Evolutionary conservation across 768 basidiomycete species (phyloP).

Genomic region (Hemileccinum impolitum): DNA sequence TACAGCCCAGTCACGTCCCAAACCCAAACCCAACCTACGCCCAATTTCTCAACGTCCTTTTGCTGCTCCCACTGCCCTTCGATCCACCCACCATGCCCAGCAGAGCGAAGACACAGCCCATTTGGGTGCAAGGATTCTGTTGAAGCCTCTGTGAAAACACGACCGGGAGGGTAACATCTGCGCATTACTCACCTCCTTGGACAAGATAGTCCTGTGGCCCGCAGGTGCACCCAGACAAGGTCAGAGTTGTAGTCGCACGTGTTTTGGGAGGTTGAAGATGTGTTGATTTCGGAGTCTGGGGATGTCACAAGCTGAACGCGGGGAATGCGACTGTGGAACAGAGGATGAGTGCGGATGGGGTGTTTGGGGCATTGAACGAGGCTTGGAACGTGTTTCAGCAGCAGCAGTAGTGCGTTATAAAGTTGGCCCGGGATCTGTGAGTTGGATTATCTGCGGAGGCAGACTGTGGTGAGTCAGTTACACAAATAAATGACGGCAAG

Average conservation of each 20-base stretch:
- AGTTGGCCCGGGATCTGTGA: too few relatives aligned
- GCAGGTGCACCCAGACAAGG: constrained; percentile 97
- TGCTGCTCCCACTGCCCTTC: constrained; percentile 51
- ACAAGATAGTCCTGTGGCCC: constrained; percentile 82
- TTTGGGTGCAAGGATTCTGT: constrained; percentile 74
- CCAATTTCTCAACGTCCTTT: constrained; percentile 36
- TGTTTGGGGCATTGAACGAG: constrained; percentile 89
- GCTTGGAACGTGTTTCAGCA: constrained; percentile 79
- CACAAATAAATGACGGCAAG: too few relatives aligned
- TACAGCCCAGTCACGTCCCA: background rate
- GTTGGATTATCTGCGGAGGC: too few relatives aligned
- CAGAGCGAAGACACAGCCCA: constrained; percentile 77
- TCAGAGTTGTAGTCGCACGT: constrained; percentile 40
- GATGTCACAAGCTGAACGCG: constrained; percentile 57
- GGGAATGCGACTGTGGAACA: constrained; percentile 88
- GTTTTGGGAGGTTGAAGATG: background rate
- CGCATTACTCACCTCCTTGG: constrained; percentile 79
- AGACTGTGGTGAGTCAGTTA: too few relatives aligned
- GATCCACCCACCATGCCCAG: constrained; percentile 53
- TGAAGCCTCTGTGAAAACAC: constrained; percentile 78
- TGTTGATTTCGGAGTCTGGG: background rate
- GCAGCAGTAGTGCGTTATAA: constrained; percentile 9
- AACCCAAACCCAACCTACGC: background rate
- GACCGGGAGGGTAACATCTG: constrained; percentile 92
- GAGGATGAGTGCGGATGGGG: constrained; percentile 90